Evolutionary conservation across 2,329 filamentous ascomycete species (phyloP).

Genomic region (Nemania sp.): DNA sequence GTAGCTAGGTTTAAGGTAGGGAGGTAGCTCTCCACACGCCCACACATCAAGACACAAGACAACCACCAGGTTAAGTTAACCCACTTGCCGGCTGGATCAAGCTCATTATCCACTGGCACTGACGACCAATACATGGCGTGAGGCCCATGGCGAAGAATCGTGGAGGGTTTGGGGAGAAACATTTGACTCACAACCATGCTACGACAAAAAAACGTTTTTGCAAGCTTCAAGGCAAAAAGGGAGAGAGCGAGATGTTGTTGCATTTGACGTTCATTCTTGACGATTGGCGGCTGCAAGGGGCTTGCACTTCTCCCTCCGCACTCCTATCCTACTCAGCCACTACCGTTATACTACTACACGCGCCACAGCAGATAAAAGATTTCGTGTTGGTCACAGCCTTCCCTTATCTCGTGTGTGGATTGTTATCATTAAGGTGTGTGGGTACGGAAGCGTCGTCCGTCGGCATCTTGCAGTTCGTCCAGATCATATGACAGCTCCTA

Average conservation of each 20-base stretch:
- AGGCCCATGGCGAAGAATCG: slow-evolving; percentile 6
- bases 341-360: background rate
- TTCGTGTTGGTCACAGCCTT: slow-evolving; percentile 7
- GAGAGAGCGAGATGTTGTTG: background rate
- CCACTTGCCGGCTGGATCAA: background rate
- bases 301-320: background rate
- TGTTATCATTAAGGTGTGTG: background rate
- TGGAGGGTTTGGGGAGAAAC: background rate
- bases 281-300: slow-evolving; percentile 8
- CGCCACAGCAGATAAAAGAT: slow-evolving; percentile 10
- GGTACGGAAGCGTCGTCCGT: background rate
- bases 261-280: background rate
- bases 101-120: background rate
- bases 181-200: background rate
- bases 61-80: background rate
- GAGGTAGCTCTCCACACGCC: slow-evolving; percentile 14
- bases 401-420: background rate
- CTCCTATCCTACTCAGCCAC: background rate
- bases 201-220: background rate
- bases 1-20: too few species aligned
- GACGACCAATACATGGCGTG: slow-evolving; percentile 3
- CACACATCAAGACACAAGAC: background rate
- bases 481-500: slow-evolving; percentile 21
- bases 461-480: slow-evolving; percentile 4
- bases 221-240: background rate